Evolutionary conservation across 108 stramenopile species (phyloP), one percentile per base, ranked within the genome.

Genomic region (Conticribra weissflogii): DNA sequence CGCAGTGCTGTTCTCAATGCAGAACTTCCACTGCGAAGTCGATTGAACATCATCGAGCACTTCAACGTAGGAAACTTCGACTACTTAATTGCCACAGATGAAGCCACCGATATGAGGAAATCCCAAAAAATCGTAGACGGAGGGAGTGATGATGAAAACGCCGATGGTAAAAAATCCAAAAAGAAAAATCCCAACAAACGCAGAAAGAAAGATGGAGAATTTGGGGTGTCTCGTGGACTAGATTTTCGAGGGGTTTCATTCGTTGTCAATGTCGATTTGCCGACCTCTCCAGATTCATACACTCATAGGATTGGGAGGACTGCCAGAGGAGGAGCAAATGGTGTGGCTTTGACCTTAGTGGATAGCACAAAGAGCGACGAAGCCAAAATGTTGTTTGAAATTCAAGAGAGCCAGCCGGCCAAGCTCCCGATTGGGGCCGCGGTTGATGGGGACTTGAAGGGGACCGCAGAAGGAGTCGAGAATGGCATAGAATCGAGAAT

Each of bases 51-150:
- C 56, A 88, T 98, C 53, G 94, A 97, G 76, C 93, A 98, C 61
- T 99, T 92, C 82, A 98, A 99, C 72, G 88, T 96, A 33, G 99
- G 98, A n/a, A 94, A 98, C 63, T 99, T 98, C 78, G 98, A 99
- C 58, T 97, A 96, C 71, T 81, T 99, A 50, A 97, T 99, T 68
- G 97, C 96, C 2, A 99, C 98, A 3, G 98, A 98, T 56, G 86
- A 86, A 65, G 88, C 89, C 66, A 88, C 93, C 1, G 92, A 85
- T 70, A 61, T 52, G 47, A 66, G 49, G 36, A 47, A 28, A 63
- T 47, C 54, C 27, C 30, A 63, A 31, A 73, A 41, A 41, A 66
- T 80, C 46, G 85, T 29, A 12, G 85, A 71, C 8, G 81, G 70
- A 21, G 74, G 80, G 18, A 67, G 61, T 14, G 59, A 80, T 41